Evolutionary conservation across 805 yeast species (phyloP).

Genomic region (Yamadazyma philogaea): DNA sequence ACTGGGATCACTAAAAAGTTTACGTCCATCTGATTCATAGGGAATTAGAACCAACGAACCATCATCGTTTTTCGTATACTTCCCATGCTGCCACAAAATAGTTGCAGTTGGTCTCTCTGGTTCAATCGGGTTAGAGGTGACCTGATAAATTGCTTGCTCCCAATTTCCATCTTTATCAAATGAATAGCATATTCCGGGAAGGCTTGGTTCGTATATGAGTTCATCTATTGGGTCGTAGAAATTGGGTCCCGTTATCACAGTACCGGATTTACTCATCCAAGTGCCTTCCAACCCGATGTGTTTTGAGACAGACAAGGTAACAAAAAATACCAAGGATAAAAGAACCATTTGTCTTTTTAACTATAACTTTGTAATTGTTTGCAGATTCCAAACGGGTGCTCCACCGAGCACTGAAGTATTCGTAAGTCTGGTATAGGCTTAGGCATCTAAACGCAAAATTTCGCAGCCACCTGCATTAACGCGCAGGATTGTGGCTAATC

Average conservation of each 20-base stretch:
- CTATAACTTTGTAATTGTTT: too few species aligned
- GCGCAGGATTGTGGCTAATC: background rate
- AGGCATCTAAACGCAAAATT: background rate
- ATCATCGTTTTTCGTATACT: conserved; percentile 9
- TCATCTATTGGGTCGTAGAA: conserved; percentile 20
- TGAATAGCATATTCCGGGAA: conserved; percentile 22
- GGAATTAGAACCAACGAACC: conserved; percentile 16
- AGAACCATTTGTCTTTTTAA: too few species aligned
- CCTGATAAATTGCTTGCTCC: conserved; percentile 21
- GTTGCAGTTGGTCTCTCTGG: conserved; percentile 20
- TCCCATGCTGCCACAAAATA: conserved; percentile 23
- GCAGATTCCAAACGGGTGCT: too few species aligned
- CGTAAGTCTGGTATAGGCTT: too few species aligned
- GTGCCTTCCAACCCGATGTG: conserved; percentile 16
- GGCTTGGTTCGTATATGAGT: conserved; percentile 17
- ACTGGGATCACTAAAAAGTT: conserved; percentile 22
- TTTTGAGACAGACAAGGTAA: background rate
- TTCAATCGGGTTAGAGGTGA: conserved; percentile 15
- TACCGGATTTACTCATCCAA: conserved; percentile 20
- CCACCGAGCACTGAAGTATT: too few species aligned
- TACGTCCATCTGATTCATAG: conserved; percentile 19
- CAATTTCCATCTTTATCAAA: conserved; percentile 21
- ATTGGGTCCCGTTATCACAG: conserved; percentile 19
- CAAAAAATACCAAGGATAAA: background rate
- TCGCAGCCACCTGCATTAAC: background rate